Evolutionary conservation across 148 eudicot genomes (phyloP), one percentile per base, ranked within the genome.

Genomic region (Limonium bicolor): DNA sequence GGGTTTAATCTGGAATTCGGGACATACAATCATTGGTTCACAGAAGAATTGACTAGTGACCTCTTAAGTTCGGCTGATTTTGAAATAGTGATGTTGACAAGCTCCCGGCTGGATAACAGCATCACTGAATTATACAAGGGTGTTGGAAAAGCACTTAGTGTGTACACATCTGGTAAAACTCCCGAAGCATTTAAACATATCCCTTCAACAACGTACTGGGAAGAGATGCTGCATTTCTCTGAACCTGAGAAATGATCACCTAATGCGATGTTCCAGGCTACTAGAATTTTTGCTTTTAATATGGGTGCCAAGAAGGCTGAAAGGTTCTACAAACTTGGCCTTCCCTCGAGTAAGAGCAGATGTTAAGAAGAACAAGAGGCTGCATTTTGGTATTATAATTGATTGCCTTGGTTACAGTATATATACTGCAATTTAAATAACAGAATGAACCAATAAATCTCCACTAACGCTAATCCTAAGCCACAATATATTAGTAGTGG

Each of bases 221-320:
- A 84, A 62, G 97, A 90, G 55, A 59, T 80, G 4, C 44, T 90
- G 40, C 75, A 84, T 48, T 39, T 84, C 53, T 80, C 97, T 30
- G 97, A 90, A 60, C 97, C 97, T 34, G 84, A 84, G 51, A 84
- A 77, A 52, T 90, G 97, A 95, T 83, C 95, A 8, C 71, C 95
- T 15, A 67, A 64, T 64, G 97, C 93, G 1, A 69, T 84, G 68
- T 77, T 45, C 48, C 92, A 84, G 62, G 93, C 93, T 51, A 90
- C 97, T 35, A 84, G 87, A 65, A 74, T 90, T 20, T 80, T 90
- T 62, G 82, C 95, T 47, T 90, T 95, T 21, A 84, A 84, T 67
- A 53, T 90, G 74, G 74, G 77, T 57, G 76, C 63, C 24, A 77
- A 46, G 61, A 84, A 77, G 75, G 95, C 75, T 8, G 84, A 80